Conservation (phyloP, 306 rosid genomes). For the Sicyos baderoa region DNA sequence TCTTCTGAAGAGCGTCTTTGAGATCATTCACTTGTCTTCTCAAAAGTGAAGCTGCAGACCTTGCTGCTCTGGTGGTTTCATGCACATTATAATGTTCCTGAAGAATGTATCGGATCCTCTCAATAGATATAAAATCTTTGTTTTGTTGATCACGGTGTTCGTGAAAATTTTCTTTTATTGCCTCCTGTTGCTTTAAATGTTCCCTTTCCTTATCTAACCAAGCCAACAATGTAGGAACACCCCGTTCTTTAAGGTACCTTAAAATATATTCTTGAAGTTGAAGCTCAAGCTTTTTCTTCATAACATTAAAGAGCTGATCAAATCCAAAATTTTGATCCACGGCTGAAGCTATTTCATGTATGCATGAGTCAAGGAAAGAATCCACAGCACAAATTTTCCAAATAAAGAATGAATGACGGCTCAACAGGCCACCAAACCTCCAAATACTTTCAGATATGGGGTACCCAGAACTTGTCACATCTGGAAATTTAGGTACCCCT, state of each 20-base stretch:
- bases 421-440: constrained; percentile 62
- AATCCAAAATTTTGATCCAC: constrained; percentile 85
- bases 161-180: constrained; percentile 37
- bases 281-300: constrained; percentile 75
- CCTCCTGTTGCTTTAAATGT: constrained; percentile 54
- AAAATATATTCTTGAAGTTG: constrained; percentile 67
- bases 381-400: constrained; percentile 78
- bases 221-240: constrained; percentile 58
- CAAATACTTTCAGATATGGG: constrained; percentile 65
- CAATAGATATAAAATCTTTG: constrained; percentile 47
- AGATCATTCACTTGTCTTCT: constrained; percentile 62
- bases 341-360: constrained; percentile 72
- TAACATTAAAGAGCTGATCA: constrained; percentile 66
- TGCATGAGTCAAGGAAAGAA: constrained; percentile 80
- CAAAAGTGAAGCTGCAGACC: constrained; percentile 68
- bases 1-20: constrained; percentile 67
- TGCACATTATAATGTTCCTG: constrained; percentile 84
- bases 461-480: constrained; percentile 66
- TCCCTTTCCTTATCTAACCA: constrained; percentile 69
- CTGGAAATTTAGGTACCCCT: constrained; percentile 42
- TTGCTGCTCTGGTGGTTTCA: constrained; percentile 93
- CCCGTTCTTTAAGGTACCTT: constrained; percentile 62
- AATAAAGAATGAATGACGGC: constrained; percentile 66
- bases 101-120: constrained; percentile 59
- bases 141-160: constrained; percentile 46